Evolutionary conservation across 441 rosid species (phyloP).

Genomic region (Pelargonium myrrhifolium): DNA sequence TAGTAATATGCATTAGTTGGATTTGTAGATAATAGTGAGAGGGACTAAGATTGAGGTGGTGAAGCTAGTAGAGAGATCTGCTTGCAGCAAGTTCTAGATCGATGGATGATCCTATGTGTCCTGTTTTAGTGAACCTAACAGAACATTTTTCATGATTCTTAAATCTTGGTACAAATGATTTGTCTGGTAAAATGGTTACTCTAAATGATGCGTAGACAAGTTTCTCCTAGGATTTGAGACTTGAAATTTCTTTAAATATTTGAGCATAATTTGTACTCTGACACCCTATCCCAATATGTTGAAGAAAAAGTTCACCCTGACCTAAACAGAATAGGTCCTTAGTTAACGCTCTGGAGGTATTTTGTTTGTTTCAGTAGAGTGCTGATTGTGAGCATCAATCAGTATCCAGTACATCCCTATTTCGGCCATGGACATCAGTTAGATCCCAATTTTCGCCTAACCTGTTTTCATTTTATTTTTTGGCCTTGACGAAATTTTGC

Average conservation of each 20-base stretch:
- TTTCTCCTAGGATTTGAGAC: background rate
- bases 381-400: background rate
- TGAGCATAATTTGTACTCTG: background rate
- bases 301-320: background rate
- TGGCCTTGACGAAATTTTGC: background rate
- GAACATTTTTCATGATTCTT: background rate
- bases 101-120: constrained; percentile 2
- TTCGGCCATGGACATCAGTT: background rate
- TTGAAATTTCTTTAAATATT: background rate
- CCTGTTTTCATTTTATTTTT: background rate
- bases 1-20: background rate
- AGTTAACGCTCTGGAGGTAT: background rate
- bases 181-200: background rate
- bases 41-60: background rate
- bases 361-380: background rate
- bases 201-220: background rate
- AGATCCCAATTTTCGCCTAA: background rate
- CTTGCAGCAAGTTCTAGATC: background rate
- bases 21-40: background rate
- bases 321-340: background rate
- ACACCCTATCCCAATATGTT: background rate
- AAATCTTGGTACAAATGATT: background rate
- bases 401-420: background rate
- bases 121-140: background rate
- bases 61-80: constrained; percentile 4